Percentiles rank a stretch among this genome's conserved stretches.
These are phyloP conservation scores for Clathrospora elynae DNA, from an alignment of 2,329 filamentous ascomycete genomes.

Conservation along the genomic window DNA sequence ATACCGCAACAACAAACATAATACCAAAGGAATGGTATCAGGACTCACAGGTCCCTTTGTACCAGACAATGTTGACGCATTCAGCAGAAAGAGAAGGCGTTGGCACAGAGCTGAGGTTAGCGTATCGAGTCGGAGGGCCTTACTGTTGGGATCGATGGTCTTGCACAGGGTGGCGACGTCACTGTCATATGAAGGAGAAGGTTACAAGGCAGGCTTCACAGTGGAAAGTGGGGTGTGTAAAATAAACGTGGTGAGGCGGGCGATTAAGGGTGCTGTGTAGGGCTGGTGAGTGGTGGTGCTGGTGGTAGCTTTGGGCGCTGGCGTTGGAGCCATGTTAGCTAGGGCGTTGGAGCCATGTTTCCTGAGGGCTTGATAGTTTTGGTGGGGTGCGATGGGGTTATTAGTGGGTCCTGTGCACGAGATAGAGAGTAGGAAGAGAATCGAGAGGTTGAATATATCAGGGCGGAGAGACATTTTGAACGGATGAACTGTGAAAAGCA, in stretches of 20 bases:
- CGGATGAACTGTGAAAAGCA: too few relatives aligned
- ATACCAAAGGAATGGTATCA: constrained; percentile 1
- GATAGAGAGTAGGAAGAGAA: background rate
- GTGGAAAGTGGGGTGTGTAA: constrained; percentile 1
- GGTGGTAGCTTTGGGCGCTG: background rate
- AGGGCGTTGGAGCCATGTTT: too few relatives aligned
- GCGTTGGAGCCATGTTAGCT: background rate
- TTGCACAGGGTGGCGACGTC: background rate
- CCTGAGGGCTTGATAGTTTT: too few relatives aligned
- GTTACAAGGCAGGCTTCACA: background rate
- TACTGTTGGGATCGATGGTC: background rate
- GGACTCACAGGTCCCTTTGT: background rate
- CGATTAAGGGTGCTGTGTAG: constrained; percentile 3
- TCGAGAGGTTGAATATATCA: too few relatives aligned
- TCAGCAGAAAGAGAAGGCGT: background rate
- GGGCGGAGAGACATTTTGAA: too few relatives aligned
- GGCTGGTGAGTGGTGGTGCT: background rate
- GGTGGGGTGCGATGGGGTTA: background rate
- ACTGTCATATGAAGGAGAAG: background rate
- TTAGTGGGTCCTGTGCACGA: background rate
- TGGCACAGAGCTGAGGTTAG: background rate
- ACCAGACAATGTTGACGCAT: background rate
- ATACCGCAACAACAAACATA: constrained; percentile 4
- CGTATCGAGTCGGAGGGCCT: background rate
- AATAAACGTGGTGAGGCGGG: constrained; percentile 8